Evolutionary conservation across 441 rosid species (phyloP).

Genomic region (Macaranga tanarius): DNA sequence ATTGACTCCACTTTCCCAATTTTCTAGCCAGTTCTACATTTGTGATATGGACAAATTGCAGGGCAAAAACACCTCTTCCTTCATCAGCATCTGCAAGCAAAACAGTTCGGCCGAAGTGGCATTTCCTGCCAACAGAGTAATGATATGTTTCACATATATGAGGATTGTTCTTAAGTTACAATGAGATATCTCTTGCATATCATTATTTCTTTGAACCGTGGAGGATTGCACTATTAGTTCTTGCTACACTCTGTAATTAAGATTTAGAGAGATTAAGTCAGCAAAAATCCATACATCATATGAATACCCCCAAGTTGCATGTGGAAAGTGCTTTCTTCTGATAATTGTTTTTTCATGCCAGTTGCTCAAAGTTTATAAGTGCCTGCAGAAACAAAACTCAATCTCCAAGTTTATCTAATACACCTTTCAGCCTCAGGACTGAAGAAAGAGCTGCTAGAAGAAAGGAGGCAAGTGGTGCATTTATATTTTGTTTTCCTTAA

Average conservation of each 20-base stretch:
- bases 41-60: constrained; percentile 27
- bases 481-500: not conserved
- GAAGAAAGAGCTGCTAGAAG: constrained; percentile 86
- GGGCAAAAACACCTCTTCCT: constrained; percentile 45
- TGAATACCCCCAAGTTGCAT: constrained; percentile 2
- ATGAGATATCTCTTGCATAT: not conserved
- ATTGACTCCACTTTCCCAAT: not conserved
- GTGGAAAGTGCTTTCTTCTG: constrained; percentile 18
- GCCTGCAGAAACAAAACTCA: constrained; percentile 56
- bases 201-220: not conserved
- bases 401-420: constrained; percentile 58
- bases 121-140: constrained; percentile 79
- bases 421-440: constrained; percentile 70
- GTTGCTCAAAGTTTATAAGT: constrained; percentile 63
- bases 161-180: not conserved
- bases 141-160: constrained; percentile 10
- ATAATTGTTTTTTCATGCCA: constrained; percentile 30
- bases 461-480: constrained; percentile 48
- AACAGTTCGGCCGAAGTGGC: constrained; percentile 62
- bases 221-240: too few relatives aligned
- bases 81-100: constrained; percentile 48
- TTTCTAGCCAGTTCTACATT: not conserved
- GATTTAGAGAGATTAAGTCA: not conserved
- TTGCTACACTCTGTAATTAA: too few relatives aligned
- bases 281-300: not conserved